Evolutionary conservation across 768 basidiomycete species (phyloP), one percentile per base, ranked within the genome.

Genomic region (Grammothele lineata): DNA sequence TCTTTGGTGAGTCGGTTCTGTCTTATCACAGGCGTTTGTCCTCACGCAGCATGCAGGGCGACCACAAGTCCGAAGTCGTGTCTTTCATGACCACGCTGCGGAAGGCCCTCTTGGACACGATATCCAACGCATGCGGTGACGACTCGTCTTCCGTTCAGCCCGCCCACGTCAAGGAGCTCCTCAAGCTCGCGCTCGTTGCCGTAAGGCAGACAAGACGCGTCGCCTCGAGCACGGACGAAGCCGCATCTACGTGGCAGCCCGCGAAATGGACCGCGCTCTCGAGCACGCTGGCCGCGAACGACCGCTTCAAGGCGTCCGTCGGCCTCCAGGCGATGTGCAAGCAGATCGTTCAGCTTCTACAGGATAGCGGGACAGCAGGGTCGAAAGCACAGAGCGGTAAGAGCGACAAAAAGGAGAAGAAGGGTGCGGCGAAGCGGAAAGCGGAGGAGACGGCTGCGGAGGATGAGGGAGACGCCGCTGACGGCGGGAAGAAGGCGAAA

Each of bases 161-260:
- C 1, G 62, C 78, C 1, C 87, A 91, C 52, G 59, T 86, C 58
- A 95, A 91, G 66, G 85, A 87, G n/a, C 62, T 92, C 17, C 63
- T 92, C 47, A 93, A 89, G 64, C 66, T 87, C 42, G 83, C 72
- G 0, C 67, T 89, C 22, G 59, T 74, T 17, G 78, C 78, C 40
- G 70, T 83, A n/a, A 81, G 89, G 43, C 80, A 82, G 49, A 79
- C 82, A 48, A 81, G 79, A 45, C 74, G 75, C 7, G 59, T 74
- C 39, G 62, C 64, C 5, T 57, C 58, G 4, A 43, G 59, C 24
- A 48, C 65, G 0, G 63, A 63, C 14, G 57, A 63, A 3, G 52
- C 72, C 12, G 46, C 59, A 10, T 54, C 61, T 4, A 64, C 74
- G 4, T 95, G 92, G 92, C 71, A 81, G 42, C 69, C 79, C 1